A percentile compares a stretch with the other conserved stretches of the same genome.
Conservation (phyloP, 2,329 filamentous ascomycete species). For the Bipolaris zeicola region DNA sequence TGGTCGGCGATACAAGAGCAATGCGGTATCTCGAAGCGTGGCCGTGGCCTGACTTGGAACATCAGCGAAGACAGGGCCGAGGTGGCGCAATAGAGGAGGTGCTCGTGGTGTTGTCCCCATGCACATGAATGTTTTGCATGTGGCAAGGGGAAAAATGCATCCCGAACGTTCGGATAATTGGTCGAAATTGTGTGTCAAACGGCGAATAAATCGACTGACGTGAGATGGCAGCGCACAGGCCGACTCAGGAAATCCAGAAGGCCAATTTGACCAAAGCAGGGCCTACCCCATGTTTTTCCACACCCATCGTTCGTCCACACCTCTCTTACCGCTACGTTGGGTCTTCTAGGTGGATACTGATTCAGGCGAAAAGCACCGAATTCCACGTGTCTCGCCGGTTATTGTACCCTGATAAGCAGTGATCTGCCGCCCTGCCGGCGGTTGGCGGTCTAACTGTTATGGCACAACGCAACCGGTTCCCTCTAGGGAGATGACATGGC, state of each 20-base stretch:
- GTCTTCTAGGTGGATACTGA: conserved; percentile 27
- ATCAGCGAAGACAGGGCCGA: conserved; percentile 6
- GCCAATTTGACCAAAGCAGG: background rate
- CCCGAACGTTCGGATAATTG: background rate
- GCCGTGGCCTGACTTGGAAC: conserved; percentile 10
- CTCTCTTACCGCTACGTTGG: conserved; percentile 20
- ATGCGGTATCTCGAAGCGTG: background rate
- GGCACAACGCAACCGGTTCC: background rate
- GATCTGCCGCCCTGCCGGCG: conserved; percentile 6
- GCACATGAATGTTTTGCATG: background rate
- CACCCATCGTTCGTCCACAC: conserved; percentile 12
- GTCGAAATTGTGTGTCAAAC: background rate
- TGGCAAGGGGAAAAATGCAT: background rate
- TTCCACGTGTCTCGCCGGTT: conserved; percentile 13
- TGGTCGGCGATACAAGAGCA: conserved; percentile 5
- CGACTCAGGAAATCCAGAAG: conserved; percentile 11
- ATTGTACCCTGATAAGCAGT: background rate
- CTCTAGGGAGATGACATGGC: too few relatives aligned
- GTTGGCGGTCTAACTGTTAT: background rate
- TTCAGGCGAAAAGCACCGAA: conserved; percentile 20
- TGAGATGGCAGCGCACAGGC: conserved; percentile 10
- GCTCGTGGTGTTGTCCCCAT: background rate
- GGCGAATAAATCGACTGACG: background rate
- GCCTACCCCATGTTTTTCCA: conserved; percentile 5
- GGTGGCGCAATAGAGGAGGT: background rate